Base-by-base conservation (phyloP, 257 asterid genomes). In the Solanum lignicaule region DNA sequence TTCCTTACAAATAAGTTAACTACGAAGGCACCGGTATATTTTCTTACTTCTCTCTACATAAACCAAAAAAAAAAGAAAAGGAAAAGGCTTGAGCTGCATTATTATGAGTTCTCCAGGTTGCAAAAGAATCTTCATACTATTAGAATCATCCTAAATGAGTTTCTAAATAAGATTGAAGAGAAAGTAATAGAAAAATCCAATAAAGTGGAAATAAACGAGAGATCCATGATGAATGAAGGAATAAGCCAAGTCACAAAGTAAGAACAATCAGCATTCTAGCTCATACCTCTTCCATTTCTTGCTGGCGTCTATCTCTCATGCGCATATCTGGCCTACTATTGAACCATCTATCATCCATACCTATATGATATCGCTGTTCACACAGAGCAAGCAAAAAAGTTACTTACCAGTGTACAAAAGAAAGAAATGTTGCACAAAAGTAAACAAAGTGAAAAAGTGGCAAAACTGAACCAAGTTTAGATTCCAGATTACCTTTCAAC, bases 291-390 rank as follows among this genome's bases (percentile, higher is more conserved):
- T 90, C 90, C 36, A 72, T 84, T 90, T 86, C 92, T 71, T 89
- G 92, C 78, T 90, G 91, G 66, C 88, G 93, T 88, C 88, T 92
- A 86, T 90, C 93, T 92, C 93, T 92, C 82, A 87, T 87, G 27
- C 90, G 94, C 95, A 91, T 87, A 87, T 94, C 98, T 82, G 90
- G 95, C 87, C 93, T 93, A 72, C 94, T 92, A 89, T 87, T 89
- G 88, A 90, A 93, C 98, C 96, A 93, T 90, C 90, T 89, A 90
- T 87, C 93, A 9, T 95, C 98, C 98, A 95, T 97, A 74, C 83
- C 78, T 82, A 68, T 55, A 29, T 71, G 38, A 91, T 88, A 87
- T 72, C 69, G 32, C 48, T 84, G 29, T 35, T 83, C 16, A 85
- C 31, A 85, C 46, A 52, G 66, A 75, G 79, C 65, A 66, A 86